Percentiles rank a stretch among this genome's conserved stretches.
Conservation (phyloP, 148 eudicot species). For the Amaranthus hypochondriacus region DNA sequence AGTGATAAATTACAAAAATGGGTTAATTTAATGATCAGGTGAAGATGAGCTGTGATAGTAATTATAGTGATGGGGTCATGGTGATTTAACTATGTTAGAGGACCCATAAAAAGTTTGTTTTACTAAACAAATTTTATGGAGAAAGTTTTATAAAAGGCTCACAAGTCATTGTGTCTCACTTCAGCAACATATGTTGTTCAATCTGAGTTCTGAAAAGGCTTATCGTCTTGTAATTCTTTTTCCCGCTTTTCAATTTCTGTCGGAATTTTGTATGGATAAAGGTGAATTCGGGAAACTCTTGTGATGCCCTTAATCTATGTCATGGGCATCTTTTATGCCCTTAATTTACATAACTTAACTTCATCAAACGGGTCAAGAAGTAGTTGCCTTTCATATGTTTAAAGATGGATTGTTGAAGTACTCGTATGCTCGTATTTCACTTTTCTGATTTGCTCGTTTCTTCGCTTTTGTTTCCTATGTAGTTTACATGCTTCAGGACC, state of each 20-base stretch:
- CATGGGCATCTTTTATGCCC: neutral
- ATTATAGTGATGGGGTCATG: neutral
- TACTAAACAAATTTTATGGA: neutral
- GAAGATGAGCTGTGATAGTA: too few species aligned
- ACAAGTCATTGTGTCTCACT: neutral
- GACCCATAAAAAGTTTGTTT: neutral
- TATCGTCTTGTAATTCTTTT: neutral
- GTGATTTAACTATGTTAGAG: neutral
- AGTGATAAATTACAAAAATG: too few species aligned
- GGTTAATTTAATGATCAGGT: too few species aligned
- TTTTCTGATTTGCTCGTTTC: neutral
- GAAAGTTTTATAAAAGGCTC: neutral
- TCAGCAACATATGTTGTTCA: neutral
- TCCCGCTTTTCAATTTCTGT: too few species aligned
- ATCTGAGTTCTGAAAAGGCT: neutral
- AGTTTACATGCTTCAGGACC: conserved; percentile 92
- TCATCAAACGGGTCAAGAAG: neutral
- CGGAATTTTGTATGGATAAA: neutral
- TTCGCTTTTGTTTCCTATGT: conserved; percentile 11
- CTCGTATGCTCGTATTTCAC: neutral
- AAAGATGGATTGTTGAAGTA: neutral
- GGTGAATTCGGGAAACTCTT: too few species aligned
- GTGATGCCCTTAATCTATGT: neutral
- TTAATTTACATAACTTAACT: neutral
- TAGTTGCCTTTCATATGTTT: neutral